A percentile compares a stretch with the other conserved stretches of the same genome.
These are phyloP conservation scores for Epichloe gansuensis DNA, from an alignment of 2,329 filamentous ascomycete genomes.

Conservation along the genomic window DNA sequence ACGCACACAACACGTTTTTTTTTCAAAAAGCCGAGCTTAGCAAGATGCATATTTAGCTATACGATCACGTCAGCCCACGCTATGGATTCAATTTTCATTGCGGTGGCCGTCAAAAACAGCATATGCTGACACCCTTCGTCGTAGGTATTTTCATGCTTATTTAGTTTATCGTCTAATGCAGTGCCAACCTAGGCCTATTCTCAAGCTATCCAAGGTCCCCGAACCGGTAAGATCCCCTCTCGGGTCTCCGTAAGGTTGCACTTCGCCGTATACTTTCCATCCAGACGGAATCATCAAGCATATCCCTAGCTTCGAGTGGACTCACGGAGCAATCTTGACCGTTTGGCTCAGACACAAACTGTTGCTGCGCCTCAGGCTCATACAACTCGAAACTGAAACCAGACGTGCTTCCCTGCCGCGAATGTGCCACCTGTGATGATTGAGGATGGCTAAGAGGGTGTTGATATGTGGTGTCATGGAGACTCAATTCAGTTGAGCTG, in stretches of 20 bases:
- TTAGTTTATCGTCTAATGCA: too few relatives aligned
- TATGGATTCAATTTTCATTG: too few relatives aligned
- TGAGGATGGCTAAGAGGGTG: conserved; percentile 45
- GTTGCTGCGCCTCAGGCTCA: conserved; percentile 24
- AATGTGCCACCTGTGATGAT: conserved; percentile 27
- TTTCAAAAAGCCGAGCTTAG: too few relatives aligned
- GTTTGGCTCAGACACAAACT: conserved; percentile 29
- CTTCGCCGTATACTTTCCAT: conserved; percentile 83
- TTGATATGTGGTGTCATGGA: conserved; percentile 18
- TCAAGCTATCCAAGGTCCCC: conserved; percentile 14
- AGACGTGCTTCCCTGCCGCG: conserved; percentile 32
- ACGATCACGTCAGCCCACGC: too few relatives aligned
- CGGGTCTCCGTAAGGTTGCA: conserved; percentile 51
- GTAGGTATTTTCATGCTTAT: too few relatives aligned
- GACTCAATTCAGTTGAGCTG: conserved; percentile 29
- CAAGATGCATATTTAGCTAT: too few relatives aligned
- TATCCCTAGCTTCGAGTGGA: conserved; percentile 65
- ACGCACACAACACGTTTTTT: too few relatives aligned
- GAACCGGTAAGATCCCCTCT: conserved; percentile 22
- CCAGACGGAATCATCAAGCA: conserved; percentile 84
- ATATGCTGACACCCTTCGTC: too few relatives aligned
- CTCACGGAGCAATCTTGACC: conserved; percentile 57
- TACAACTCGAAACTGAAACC: conserved; percentile 48
- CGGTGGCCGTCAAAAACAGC: too few relatives aligned
- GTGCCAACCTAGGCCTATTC: too few relatives aligned